Base-by-base conservation (phyloP, 768 basidiomycete genomes). In the Podaxis sp. region DNA sequence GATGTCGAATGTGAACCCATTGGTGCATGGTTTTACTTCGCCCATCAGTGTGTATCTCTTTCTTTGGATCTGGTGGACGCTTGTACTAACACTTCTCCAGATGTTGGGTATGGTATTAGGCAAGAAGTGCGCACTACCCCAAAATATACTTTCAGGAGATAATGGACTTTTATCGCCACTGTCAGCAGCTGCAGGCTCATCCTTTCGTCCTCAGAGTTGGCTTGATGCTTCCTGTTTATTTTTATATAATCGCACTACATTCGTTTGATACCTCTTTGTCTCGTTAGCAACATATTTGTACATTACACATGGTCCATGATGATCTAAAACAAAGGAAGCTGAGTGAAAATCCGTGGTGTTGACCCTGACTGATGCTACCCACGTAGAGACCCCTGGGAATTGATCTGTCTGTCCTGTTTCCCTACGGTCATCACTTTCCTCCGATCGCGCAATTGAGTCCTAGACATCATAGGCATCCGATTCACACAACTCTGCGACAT, bases 1-100 rank as follows among this genome's bases (percentile, higher is more conserved):
- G 27, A 57, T 65, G 27, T 73, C 73, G 27, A 77, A 72, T 59
- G 62, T 80, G 58, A 81, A 86, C 64, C 82, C 80, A 46, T 73
- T 88, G 73, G 79, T 90, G 54, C 78, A 85, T 65, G 82, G 84
- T 65, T 91, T 85, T 75, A 87, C 81, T 49, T 89, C 87, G 24
- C 89, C 89, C 1, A 86, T 91, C 57, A 85, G 89, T 90, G 64
- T 19, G 79, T 74, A 3, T 57, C 22, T n/a, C 43, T 12, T 19
- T 22, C 56, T 19, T 29, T 13, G 1, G 15, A 13, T 37, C 24
- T 9, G 25, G 19, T 25, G 22, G 33, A 53, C 13, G 17, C 61
- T 49, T 52, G 33, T 52, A n/a, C 55, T 61, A 46, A 57, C 46
- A 40, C 24, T 47, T 55, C 7, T 63, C 47, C 50, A 75, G 72